phyloP scores from a whole-genome alignment of 805 yeast species.

The Hanseniaspora valbyensis region DNA sequence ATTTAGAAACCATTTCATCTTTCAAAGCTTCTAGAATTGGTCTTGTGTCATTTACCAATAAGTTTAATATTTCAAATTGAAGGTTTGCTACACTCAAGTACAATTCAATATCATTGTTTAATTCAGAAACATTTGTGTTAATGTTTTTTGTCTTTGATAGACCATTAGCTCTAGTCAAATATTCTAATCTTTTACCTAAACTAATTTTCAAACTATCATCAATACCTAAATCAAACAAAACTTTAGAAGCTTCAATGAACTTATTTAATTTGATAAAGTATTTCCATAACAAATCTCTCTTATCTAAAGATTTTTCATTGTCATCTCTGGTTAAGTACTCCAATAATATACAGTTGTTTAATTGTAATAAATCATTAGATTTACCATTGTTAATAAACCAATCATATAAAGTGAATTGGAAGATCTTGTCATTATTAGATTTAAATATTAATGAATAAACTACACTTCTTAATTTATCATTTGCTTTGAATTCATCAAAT shows the following conservation, averaged over 20 bases:
- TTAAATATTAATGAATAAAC: constrained; percentile 66
- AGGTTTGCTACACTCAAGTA: constrained; percentile 75
- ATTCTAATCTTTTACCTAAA: constrained; percentile 70
- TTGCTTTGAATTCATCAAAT: constrained; percentile 50
- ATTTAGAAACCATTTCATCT: constrained; percentile 37
- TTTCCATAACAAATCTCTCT: constrained; percentile 79
- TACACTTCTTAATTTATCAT: constrained; percentile 49
- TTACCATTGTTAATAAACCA: constrained; percentile 78
- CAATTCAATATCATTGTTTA: constrained; percentile 62
- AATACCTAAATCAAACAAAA: constrained; percentile 58
- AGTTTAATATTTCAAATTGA: constrained; percentile 44
- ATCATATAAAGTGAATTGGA: constrained; percentile 84
- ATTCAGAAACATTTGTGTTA: constrained; percentile 26
- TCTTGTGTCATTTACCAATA: constrained; percentile 44
- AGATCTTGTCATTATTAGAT: constrained; percentile 58
- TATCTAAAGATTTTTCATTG: constrained; percentile 41
- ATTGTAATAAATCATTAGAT: constrained; percentile 63
- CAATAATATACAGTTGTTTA: constrained; percentile 71
- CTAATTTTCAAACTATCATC: constrained; percentile 54
- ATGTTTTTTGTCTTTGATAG: constrained; percentile 79
- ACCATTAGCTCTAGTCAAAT: constrained; percentile 81
- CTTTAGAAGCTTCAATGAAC: constrained; percentile 73
- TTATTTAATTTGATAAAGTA: constrained; percentile 75
- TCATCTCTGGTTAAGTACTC: constrained; percentile 65
- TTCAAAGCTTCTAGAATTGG: constrained; percentile 28